Evolutionary conservation across 805 yeast species (phyloP), one percentile per base, ranked within the genome.

Genomic region (Pichia cephalocereana): DNA sequence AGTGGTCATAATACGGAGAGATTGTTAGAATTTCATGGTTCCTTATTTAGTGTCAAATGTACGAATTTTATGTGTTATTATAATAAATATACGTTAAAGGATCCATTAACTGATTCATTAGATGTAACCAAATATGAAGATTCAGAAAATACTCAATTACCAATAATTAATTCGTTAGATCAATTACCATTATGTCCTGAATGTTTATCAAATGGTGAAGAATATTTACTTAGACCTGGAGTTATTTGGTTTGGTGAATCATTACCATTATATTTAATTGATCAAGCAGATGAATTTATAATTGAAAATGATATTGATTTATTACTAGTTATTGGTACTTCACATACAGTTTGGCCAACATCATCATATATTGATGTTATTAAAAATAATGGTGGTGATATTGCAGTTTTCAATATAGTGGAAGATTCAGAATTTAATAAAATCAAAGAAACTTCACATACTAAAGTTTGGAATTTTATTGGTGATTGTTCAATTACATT

Each of bases 231-330:
- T 49, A 70, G 96, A 23, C 97, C 97, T 0, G 96, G 93, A 0
- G 95, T 89, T 4, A 90, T 88, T 7, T 89, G 96, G 96, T 87
- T 84, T 65, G 96, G 96, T n/a, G 97, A 89, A 64, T 74, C 88
- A 15, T 67, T 89, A 41, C 87, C 95, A 0, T 63, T 86, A 47
- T 66, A 66, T 43, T 74, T 72, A 12, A 75, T 89, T 49, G 82
- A 80, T 51, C 67, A 67, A 40, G 87, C 86, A 6, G 96, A 88
- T 65, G 78, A 76, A 41, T 88, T 85, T 56, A 71, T 87, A 7
- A 74, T 77, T 54, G 58, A 68, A 11, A 69, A 69, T 27, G 64
- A 64, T 6, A 82, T 86, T 23, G 96, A 88, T 57, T 65, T 89
- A 57, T 80, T 87, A 4, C 67, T 88, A 45, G 95, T 89, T 15